Percentiles rank a stretch among this genome's conserved stretches.
These are phyloP conservation scores for Plectosphaerella cucumerina DNA, from an alignment of 2,329 filamentous ascomycete genomes.

Conservation along the genomic window DNA sequence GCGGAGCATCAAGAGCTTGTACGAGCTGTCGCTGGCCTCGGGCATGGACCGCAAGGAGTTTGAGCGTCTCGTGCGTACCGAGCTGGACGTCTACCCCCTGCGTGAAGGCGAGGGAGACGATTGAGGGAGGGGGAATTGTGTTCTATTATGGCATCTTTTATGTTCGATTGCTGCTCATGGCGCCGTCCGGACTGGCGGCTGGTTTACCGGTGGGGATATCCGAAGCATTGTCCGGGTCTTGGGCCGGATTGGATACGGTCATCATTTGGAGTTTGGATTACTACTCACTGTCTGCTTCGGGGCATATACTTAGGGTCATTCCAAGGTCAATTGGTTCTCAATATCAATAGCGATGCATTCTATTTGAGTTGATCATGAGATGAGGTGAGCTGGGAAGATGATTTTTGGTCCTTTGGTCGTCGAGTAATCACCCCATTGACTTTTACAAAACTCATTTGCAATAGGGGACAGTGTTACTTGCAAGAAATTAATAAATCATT, in stretches of 20 bases:
- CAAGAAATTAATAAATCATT: too few species aligned
- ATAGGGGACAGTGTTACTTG: too few species aligned
- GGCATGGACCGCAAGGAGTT: conserved; percentile 76
- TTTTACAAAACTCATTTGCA: too few species aligned
- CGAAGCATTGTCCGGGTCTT: background rate
- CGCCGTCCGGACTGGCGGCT: background rate
- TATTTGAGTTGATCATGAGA: too few species aligned
- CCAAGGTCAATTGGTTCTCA: background rate
- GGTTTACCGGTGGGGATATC: conserved; percentile 1
- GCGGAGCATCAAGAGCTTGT: conserved; percentile 73
- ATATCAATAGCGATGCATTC: background rate
- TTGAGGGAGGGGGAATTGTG: background rate
- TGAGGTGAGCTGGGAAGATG: too few species aligned
- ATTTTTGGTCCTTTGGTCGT: too few species aligned
- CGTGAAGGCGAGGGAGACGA: conserved; percentile 51
- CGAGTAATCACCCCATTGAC: too few species aligned
- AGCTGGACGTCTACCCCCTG: conserved; percentile 66
- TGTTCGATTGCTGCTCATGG: background rate
- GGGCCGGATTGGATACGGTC: background rate
- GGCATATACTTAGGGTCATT: background rate
- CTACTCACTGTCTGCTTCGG: background rate
- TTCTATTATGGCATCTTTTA: background rate
- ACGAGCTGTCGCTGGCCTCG: conserved; percentile 62
- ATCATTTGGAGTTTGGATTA: background rate
- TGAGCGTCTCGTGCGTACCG: conserved; percentile 64